A percentile compares a stretch with the other conserved stretches of the same genome.
These are phyloP conservation scores for Echinosophora koreensis DNA, from an alignment of 306 rosid genomes.

Conservation along the genomic window DNA sequence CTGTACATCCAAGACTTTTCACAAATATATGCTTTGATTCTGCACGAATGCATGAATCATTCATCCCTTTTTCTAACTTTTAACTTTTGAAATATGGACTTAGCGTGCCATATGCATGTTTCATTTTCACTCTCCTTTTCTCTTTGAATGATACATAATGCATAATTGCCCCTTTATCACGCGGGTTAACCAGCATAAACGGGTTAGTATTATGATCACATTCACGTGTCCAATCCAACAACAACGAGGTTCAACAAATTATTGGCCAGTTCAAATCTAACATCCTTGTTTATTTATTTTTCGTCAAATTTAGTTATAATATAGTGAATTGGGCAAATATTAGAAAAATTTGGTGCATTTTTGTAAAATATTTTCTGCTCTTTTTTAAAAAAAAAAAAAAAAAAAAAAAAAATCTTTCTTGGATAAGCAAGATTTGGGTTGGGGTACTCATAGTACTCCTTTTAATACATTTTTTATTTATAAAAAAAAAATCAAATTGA, in stretches of 20 bases:
- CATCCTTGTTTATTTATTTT: neutral
- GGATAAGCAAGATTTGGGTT: too few species aligned
- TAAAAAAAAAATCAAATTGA: constrained; percentile 23
- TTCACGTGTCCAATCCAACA: constrained; percentile 8
- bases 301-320: neutral
- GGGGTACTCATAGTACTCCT: too few species aligned
- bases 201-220: neutral
- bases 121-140: neutral
- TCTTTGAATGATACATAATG: neutral
- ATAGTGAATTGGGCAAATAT: neutral
- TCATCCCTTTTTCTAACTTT: neutral
- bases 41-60: neutral
- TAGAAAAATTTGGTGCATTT: too few species aligned
- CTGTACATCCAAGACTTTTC: constrained; percentile 40
- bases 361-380: too few species aligned
- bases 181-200: neutral
- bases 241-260: constrained; percentile 6
- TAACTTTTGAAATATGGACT: neutral
- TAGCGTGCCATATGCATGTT: neutral
- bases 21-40: constrained; percentile 42
- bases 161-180: constrained; percentile 29
- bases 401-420: too few species aligned
- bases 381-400: neutral
- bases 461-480: too few species aligned
- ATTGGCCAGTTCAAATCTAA: neutral